Base-by-base conservation (phyloP, 176 grass and related monocot genomes). In the Thalia dealbata region DNA sequence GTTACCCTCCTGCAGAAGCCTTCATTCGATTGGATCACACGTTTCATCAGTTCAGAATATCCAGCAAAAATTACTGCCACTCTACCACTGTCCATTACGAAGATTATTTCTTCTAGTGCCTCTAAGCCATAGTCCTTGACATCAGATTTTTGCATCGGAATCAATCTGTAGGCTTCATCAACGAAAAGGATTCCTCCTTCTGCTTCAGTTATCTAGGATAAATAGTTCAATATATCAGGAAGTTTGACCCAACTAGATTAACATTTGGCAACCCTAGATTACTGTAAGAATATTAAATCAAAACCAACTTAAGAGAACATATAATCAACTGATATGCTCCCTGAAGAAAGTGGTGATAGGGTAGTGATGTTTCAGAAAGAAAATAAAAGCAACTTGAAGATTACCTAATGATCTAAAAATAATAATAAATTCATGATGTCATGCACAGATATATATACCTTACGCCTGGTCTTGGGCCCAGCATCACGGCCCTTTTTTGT, bases 41-140 rank as follows among this genome's bases (percentile, higher is more conserved):
- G 95, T 76, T 91, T 93, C 95, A 99, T 99, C 46, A 85, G 95
- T 70, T 99, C 81, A 15, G 73, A 87, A 78, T 99, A 99, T 30
- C 95, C 95, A 35, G 90, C 90, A 82, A 99, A 99, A 82, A 99
- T 79, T 52, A 99, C 82, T 29, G 91, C 85, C 32, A 99, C 65
- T 76, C 93, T 99, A 27, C 85, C 87, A 78, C 80, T 83, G 72
- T 99, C 95, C 95, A 99, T 99, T 38, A 99, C 83, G 18, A 90
- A 93, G 90, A 99, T 99, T 64, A 99, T 99, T 79, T 99, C 95
- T 85, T 99, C 95, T 78, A 99, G 70, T 51, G 95, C 95, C 78
- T 99, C 95, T 75, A 99, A 63, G 74, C 95, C 95, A 73, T 99
- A 99, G 77, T 99, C 95, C 83, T 93, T 99, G 75, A 93, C 95